Conservation (phyloP, 2,329 filamentous ascomycete genomes). For the Exophiala bonariae region DNA sequence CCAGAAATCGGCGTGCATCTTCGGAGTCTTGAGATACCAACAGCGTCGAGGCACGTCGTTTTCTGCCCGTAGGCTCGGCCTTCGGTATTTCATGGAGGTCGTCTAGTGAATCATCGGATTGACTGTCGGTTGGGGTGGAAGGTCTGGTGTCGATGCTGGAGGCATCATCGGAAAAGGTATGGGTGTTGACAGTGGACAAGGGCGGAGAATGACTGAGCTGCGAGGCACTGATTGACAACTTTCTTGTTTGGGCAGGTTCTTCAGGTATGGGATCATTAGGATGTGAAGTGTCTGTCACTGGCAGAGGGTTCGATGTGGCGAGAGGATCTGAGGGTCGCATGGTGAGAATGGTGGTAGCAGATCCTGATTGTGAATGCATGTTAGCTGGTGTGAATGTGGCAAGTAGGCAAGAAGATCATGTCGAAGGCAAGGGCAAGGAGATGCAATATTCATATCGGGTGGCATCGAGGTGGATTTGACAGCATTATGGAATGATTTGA, state of each 20-base stretch:
- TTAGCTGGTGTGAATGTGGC: constrained; percentile 1
- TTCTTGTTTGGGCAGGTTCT: constrained; percentile 42
- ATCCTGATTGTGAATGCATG: constrained; percentile 3
- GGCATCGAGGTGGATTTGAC: constrained; percentile 12
- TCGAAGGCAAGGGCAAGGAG: not conserved
- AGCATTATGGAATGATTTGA: constrained; percentile 20
- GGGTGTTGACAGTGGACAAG: constrained; percentile 33
- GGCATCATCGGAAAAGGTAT: constrained; percentile 31
- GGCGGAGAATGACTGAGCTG: constrained; percentile 34
- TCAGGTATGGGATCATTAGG: constrained; percentile 49
- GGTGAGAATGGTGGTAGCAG: not conserved
- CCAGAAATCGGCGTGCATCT: constrained; percentile 59
- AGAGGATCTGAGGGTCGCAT: not conserved
- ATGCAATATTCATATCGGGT: too few species aligned
- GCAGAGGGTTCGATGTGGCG: constrained; percentile 17
- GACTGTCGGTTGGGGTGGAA: constrained; percentile 41
- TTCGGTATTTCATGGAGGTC: constrained; percentile 13
- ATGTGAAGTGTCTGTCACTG: constrained; percentile 42
- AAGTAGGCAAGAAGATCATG: constrained; percentile 1
- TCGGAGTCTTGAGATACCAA: constrained; percentile 59
- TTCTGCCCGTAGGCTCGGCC: constrained; percentile 29
- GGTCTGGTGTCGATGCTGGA: constrained; percentile 40
- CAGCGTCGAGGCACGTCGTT: constrained; percentile 47
- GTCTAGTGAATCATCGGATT: constrained; percentile 35
- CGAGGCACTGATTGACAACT: constrained; percentile 37